A percentile compares a stretch with the other conserved stretches of the same genome.
Evolutionary conservation across 306 rosid species (phyloP).

Genomic region (Macrotyloma uniflorum): DNA sequence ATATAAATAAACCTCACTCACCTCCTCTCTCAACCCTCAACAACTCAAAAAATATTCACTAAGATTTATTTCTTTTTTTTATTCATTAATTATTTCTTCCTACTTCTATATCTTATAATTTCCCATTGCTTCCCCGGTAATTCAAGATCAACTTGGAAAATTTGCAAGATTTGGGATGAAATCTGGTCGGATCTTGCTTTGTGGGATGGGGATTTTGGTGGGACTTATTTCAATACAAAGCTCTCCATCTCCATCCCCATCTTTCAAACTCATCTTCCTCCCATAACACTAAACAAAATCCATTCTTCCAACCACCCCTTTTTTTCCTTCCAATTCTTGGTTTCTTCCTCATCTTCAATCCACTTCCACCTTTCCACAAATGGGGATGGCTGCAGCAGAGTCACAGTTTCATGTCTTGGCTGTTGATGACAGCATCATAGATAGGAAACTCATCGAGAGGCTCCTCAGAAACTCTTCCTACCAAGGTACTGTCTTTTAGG

Average conservation of each 20-base stretch:
- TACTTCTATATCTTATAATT: conserved; percentile 30
- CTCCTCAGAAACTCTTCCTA: conserved; percentile 85
- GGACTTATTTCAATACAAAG: conserved; percentile 65
- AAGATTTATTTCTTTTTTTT: conserved; percentile 35
- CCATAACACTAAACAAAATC: conserved; percentile 16
- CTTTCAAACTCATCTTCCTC: conserved; percentile 33
- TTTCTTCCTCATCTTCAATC: conserved; percentile 6
- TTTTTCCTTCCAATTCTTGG: neutral
- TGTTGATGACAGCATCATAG: conserved; percentile 88
- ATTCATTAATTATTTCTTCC: conserved; percentile 30
- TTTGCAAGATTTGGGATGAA: conserved; percentile 83
- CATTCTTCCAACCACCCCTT: neutral
- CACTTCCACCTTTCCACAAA: conserved; percentile 36
- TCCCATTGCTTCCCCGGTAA: conserved; percentile 77
- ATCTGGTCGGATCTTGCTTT: conserved; percentile 99
- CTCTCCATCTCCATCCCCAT: conserved; percentile 9
- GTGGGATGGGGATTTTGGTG: conserved; percentile 78
- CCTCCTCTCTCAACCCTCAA: conserved; percentile 30
- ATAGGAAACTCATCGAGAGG: conserved; percentile 81
- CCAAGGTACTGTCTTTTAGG: conserved; percentile 59
- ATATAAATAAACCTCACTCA: conserved; percentile 45
- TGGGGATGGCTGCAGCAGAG: conserved; percentile 81
- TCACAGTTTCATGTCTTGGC: conserved; percentile 92
- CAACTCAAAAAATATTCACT: conserved; percentile 48
- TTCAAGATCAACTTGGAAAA: conserved; percentile 72